Evolutionary conservation across 225 moss, liverwort and hornwort species (phyloP).

Genomic region (Straminergon stramineum): DNA sequence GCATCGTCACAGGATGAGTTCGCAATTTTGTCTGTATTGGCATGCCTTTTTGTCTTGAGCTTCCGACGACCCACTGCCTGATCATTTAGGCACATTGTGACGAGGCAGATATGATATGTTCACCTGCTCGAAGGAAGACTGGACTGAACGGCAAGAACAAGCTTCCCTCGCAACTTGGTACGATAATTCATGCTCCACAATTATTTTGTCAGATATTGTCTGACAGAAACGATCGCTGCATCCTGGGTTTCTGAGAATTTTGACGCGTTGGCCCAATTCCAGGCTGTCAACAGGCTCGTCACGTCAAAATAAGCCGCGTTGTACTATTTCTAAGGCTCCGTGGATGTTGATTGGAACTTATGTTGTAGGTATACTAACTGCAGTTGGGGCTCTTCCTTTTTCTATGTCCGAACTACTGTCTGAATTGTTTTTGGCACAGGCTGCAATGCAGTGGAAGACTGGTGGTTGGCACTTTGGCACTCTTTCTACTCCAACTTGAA

Average conservation of each 20-base stretch:
- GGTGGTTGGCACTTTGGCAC: not conserved
- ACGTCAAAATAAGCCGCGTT: not conserved
- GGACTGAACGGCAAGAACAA: not conserved
- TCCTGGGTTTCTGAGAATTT: not conserved
- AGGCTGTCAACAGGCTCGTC: not conserved
- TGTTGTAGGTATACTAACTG: not conserved
- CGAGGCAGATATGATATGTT: not conserved
- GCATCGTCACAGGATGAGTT: not conserved
- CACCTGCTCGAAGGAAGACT: not conserved
- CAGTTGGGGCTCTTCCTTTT: not conserved
- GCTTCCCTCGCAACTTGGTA: not conserved
- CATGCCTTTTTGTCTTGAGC: not conserved
- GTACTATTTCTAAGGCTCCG: not conserved
- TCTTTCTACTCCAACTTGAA: not conserved
- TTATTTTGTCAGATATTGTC: slow-evolving; percentile 14
- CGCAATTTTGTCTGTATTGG: not conserved
- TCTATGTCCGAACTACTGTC: not conserved
- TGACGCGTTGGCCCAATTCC: not conserved
- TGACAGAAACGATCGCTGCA: not conserved
- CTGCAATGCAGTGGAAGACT: not conserved
- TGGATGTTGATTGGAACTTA: not conserved
- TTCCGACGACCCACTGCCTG: not conserved
- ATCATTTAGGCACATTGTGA: slow-evolving; percentile 7
- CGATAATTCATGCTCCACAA: not conserved
- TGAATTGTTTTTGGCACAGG: not conserved